These are phyloP conservation scores for Boletus speciosus DNA, from an alignment of 768 basidiomycete genomes.

Conservation along the genomic window DNA sequence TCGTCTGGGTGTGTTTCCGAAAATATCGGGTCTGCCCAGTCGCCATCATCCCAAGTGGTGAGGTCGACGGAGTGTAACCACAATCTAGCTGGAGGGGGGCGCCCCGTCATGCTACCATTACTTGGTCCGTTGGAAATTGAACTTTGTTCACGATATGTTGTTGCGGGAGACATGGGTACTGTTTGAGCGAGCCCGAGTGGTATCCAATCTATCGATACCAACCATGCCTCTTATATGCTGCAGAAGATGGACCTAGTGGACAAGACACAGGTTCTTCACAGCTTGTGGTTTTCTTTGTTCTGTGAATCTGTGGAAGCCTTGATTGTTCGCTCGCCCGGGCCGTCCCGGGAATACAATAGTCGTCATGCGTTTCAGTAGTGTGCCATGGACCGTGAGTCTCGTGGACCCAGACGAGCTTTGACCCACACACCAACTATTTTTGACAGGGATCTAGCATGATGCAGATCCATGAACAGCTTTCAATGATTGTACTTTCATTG, in stretches of 20 bases:
- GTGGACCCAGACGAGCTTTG: not conserved
- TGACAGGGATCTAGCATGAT: not conserved
- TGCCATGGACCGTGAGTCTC: not conserved
- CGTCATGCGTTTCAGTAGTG: not conserved
- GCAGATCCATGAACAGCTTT: not conserved
- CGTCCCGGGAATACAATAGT: constrained; percentile 6
- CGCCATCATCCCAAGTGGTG: constrained; percentile 24
- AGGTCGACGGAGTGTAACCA: constrained; percentile 24
- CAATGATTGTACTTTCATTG: not conserved
- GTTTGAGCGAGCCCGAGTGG: not conserved
- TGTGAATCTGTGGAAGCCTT: constrained; percentile 10
- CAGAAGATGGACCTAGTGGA: constrained; percentile 4
- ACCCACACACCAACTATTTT: not conserved
- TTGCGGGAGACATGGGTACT: constrained; percentile 3
- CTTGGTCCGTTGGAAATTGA: not conserved
- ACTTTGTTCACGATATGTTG: not conserved
- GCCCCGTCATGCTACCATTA: not conserved
- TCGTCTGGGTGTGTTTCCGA: constrained; percentile 34
- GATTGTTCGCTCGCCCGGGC: not conserved
- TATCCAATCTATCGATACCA: not conserved
- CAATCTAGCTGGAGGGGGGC: not conserved
- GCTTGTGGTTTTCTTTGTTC: constrained; percentile 17
- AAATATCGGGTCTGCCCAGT: constrained; percentile 16
- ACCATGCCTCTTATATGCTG: constrained; percentile 11
- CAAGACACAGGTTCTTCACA: constrained; percentile 16